phyloP scores from a whole-genome alignment of 768 basidiomycete species.

The Trametes sanguinea region DNA sequence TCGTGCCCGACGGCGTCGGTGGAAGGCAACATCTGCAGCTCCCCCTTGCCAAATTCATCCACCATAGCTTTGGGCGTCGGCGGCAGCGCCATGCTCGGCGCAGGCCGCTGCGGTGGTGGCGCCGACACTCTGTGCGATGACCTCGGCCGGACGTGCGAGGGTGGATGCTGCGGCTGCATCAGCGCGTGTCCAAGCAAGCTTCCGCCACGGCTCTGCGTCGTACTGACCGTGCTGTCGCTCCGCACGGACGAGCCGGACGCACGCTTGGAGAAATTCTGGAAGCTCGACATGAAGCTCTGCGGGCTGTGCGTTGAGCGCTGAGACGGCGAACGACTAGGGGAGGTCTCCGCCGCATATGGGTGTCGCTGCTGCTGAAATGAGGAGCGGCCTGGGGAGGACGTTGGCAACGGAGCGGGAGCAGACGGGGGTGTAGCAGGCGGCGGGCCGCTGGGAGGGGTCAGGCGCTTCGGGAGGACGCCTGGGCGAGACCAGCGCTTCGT shows the following conservation, averaged over 20 bases:
- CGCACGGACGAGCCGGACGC: conserved; percentile 30
- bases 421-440: conserved; percentile 48
- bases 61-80: conserved; percentile 50
- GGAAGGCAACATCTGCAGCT: conserved; percentile 26
- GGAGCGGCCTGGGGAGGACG: conserved; percentile 19
- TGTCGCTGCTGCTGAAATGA: conserved; percentile 24
- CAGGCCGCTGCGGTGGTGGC: conserved; percentile 73
- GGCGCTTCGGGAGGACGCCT: conserved; percentile 46
- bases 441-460: conserved; percentile 62
- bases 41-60: conserved; percentile 23
- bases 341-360: conserved; percentile 30
- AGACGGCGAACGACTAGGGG: conserved; percentile 25
- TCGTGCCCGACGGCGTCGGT: conserved; percentile 26
- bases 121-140: conserved; percentile 58
- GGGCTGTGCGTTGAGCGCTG: conserved; percentile 27
- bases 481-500: conserved; percentile 37
- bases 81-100: conserved; percentile 69
- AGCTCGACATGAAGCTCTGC: conserved; percentile 28
- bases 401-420: conserved; percentile 11
- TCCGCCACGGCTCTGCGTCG: conserved; percentile 24
- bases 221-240: conserved; percentile 31
- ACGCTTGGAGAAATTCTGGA: conserved; percentile 33
- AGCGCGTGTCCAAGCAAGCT: conserved; percentile 20
- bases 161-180: conserved; percentile 36
- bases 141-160: conserved; percentile 20